phyloP scores from a whole-genome alignment of 2,329 filamentous ascomycete species.

The Geoglossum cookeanum region DNA sequence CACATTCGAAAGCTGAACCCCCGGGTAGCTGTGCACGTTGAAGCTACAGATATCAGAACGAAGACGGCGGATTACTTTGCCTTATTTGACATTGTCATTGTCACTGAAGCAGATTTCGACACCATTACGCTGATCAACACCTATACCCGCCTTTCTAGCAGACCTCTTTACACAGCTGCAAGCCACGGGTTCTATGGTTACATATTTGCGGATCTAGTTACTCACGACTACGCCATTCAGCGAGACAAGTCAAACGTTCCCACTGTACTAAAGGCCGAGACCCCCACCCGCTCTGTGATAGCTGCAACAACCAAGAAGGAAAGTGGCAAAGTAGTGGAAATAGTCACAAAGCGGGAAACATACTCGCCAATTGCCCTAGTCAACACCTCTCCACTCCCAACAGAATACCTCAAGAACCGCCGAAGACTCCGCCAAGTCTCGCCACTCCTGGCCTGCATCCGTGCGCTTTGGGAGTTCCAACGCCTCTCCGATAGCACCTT shows the following conservation, averaged over 20 bases:
- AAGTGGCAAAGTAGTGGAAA: conserved; percentile 52
- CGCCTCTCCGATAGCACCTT: conserved; percentile 32
- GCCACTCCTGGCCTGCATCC: conserved; percentile 65
- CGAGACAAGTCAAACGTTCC: conserved; percentile 61
- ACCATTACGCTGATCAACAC: conserved; percentile 68
- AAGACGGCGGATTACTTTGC: conserved; percentile 60
- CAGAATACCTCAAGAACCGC: conserved; percentile 48
- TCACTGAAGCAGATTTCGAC: conserved; percentile 64
- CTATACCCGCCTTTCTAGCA: conserved; percentile 56
- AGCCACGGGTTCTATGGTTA: conserved; percentile 86
- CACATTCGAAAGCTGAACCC: conserved; percentile 77
- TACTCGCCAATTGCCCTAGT: conserved; percentile 82
- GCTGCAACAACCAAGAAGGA: conserved; percentile 51
- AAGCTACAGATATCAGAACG: conserved; percentile 44
- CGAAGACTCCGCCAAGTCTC: conserved; percentile 58
- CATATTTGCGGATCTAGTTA: conserved; percentile 82
- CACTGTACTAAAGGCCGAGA: conserved; percentile 41
- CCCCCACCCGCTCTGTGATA: conserved; percentile 57
- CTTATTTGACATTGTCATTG: conserved; percentile 69
- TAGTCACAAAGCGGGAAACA: conserved; percentile 77
- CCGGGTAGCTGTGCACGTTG: conserved; percentile 56
- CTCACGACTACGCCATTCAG: conserved; percentile 78
- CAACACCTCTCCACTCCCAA: conserved; percentile 51
- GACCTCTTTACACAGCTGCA: conserved; percentile 75
- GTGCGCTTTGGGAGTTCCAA: conserved; percentile 80